phyloP scores from a whole-genome alignment of 179 eudicot genomes.

The Spinacia oleracea region DNA sequence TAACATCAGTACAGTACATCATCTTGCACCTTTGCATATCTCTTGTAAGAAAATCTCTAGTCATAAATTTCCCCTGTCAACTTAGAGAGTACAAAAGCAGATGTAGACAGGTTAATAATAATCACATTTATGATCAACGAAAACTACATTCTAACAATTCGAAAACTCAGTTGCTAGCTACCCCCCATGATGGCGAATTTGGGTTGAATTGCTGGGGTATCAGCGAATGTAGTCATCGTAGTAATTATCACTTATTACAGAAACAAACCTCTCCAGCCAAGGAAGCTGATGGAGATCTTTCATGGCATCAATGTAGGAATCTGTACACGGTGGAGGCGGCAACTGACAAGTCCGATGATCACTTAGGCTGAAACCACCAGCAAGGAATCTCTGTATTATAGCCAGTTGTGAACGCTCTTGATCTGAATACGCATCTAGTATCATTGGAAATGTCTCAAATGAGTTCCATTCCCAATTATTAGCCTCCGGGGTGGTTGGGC shows the following conservation, averaged over 20 bases:
- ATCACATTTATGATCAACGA: background rate
- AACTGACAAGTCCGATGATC: constrained; percentile 62
- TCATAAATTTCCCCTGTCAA: too few relatives aligned
- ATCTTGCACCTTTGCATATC: too few relatives aligned
- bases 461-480: constrained; percentile 81
- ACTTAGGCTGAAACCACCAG: constrained; percentile 66
- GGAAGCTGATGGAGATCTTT: constrained; percentile 90
- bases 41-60: too few relatives aligned
- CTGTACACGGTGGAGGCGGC: constrained; percentile 72
- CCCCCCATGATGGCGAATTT: background rate
- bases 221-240: constrained; percentile 64
- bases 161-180: background rate
- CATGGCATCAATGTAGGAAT: constrained; percentile 70
- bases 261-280: constrained; percentile 90
- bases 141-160: background rate
- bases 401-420: constrained; percentile 89
- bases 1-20: too few relatives aligned
- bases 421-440: constrained; percentile 75
- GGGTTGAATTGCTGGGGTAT: constrained; percentile 15
- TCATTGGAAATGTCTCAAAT: constrained; percentile 56
- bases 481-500: constrained; percentile 39
- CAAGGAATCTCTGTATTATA: constrained; percentile 75
- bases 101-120: background rate
- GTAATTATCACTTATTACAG: constrained; percentile 77
- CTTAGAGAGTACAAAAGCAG: background rate